Percentiles rank a stretch among this genome's conserved stretches.
phyloP scores from a whole-genome alignment of 75 land plant species.

The Gnetum montanum region DNA sequence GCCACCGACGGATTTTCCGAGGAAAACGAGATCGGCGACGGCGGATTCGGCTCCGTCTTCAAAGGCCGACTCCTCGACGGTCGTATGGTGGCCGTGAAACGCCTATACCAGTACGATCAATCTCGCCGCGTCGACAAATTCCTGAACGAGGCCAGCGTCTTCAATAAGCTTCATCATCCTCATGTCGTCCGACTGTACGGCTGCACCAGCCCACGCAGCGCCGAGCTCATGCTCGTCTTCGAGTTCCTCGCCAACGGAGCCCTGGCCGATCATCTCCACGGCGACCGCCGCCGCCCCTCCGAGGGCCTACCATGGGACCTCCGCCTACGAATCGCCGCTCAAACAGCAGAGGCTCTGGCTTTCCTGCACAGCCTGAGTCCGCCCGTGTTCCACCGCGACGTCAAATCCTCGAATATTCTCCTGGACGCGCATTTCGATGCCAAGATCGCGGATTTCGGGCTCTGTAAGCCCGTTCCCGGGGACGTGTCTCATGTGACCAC shows the following conservation, averaged over 20 bases:
- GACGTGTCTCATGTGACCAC: conserved; percentile 39
- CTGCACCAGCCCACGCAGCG: conserved; percentile 3
- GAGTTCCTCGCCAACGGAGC: conserved; percentile 13
- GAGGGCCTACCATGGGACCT: conserved; percentile 16
- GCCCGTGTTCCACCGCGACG: conserved; percentile 40
- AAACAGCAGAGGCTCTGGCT: conserved; percentile 18
- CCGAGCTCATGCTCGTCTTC: conserved; percentile 13
- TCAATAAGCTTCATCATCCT: conserved; percentile 16
- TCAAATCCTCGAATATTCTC: conserved; percentile 53
- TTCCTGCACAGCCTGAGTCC: conserved; percentile 15
- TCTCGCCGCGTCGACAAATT: too few relatives aligned
- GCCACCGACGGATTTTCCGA: too few relatives aligned
- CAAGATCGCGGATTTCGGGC: conserved; percentile 55
- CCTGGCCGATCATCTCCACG: conserved; percentile 12
- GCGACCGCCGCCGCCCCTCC: background rate
- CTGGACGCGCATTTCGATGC: conserved; percentile 35
- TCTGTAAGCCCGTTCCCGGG: conserved; percentile 31
- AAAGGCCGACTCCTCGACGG: too few relatives aligned
- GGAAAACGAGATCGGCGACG: too few relatives aligned
- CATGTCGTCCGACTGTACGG: conserved; percentile 12
- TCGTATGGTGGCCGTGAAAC: too few relatives aligned
- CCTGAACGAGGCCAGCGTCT: too few relatives aligned
- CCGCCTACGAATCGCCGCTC: conserved; percentile 14
- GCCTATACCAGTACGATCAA: too few relatives aligned
- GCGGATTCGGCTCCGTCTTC: too few relatives aligned